Evolutionary conservation across 768 basidiomycete genomes (phyloP), one percentile per base, ranked within the genome.

Genomic region (Boletus rex-veris): DNA sequence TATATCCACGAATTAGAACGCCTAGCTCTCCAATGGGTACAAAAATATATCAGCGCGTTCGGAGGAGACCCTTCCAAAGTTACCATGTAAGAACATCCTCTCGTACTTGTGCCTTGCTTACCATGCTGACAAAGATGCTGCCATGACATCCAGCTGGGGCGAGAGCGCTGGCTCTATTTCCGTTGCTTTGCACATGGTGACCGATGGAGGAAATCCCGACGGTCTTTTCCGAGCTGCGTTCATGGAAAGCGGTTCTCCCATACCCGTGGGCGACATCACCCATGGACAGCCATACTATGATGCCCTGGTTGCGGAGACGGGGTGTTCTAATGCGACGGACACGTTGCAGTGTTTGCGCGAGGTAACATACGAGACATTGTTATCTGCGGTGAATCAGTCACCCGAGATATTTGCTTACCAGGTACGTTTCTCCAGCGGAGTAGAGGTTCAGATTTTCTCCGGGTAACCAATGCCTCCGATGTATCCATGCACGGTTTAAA

Each of bases 11-110:
- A 14, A 35, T 35, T 14, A 77, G 68, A 69, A 48, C 61, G 70
- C 9, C 57, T 70, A 8, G 80, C 78, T 1, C 61, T 81, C 10
- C 58, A 73, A 57, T 83, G 80, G 86, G 77, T 87, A 0, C 81
- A 86, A 58, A 65, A 74, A 21, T 80, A 88, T 58, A 84, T 87
- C 41, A 71, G 58, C 15, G 64, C 66, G 0, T 88, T 87, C 57
- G 85, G 86, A 11, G 85, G 84, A 14, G 81, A 80, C 55, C 73
- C 72, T n/a, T 60, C n/a, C 11, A 74, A 77, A 67, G 77, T 76
- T 7, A 64, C 71, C 12, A 59, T 71, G 64, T 65, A 49, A 52
- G 11, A 7, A 7, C 7, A 8, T 38, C 36, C 2, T 21, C 11
- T 15, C 10, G 12, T 3, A 8, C 36, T 18, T 31, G 12, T 16